Conservation (phyloP, 352 stramenopile genomes). For the Pythium brassicae region DNA sequence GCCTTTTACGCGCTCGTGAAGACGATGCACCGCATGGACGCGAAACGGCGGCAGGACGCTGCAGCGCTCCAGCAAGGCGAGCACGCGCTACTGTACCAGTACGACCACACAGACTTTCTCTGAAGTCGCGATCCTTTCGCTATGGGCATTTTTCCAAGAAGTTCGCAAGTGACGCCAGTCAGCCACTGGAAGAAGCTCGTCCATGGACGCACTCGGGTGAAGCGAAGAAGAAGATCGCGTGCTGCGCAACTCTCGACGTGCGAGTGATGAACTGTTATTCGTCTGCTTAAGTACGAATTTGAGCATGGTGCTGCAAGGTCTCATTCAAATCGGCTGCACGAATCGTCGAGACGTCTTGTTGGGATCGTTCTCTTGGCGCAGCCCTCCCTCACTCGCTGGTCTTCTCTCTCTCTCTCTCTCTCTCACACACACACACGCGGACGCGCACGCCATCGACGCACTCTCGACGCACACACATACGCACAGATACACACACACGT, state of each 20-base stretch:
- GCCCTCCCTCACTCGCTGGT: no score
- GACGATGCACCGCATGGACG: constrained; percentile 47
- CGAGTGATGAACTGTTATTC: no score
- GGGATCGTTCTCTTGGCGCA: neutral
- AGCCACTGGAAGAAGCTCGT: no score
- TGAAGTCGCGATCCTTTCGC: neutral
- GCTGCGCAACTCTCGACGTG: no score
- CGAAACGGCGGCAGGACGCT: constrained; percentile 38
- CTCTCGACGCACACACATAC: neutral
- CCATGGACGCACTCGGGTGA: no score
- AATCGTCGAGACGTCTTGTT: neutral
- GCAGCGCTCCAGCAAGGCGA: constrained; percentile 1
- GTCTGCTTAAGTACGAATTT: no score
- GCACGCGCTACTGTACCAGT: constrained; percentile 14
- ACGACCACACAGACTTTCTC: constrained; percentile 8
- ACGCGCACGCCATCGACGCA: neutral
- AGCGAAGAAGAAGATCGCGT: no score
- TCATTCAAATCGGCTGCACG: neutral
- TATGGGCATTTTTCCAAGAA: neutral
- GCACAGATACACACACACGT: neutral
- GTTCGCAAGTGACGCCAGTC: no score
- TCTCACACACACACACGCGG: neutral
- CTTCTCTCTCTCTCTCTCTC: neutral
- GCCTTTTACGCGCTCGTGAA: constrained; percentile 55
- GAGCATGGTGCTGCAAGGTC: neutral